These are phyloP conservation scores for Polyplosphaeria fusca DNA, from an alignment of 495 filamentous ascomycete species.

Conservation along the genomic window DNA sequence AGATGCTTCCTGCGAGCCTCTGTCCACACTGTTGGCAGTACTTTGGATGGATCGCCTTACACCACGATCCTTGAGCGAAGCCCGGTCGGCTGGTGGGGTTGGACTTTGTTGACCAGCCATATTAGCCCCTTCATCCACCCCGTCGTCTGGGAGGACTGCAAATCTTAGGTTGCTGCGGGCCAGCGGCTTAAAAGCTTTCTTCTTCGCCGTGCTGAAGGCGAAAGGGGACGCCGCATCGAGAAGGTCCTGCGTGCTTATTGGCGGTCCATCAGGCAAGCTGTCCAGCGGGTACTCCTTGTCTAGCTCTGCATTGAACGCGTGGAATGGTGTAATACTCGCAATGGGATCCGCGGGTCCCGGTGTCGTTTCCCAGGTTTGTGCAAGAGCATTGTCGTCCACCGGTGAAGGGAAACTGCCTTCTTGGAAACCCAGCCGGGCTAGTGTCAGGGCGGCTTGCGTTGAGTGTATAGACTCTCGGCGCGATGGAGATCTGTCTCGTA, in stretches of 20 bases:
- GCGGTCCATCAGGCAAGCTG: neutral
- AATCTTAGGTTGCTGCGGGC: constrained; percentile 23
- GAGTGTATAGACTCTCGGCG: constrained; percentile 12
- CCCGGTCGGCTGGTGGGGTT: constrained; percentile 13
- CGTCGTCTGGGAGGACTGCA: constrained; percentile 17
- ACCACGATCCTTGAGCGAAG: constrained; percentile 20
- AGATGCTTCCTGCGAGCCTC: constrained; percentile 17
- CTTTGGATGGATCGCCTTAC: neutral
- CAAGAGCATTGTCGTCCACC: neutral
- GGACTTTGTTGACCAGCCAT: constrained; percentile 5
- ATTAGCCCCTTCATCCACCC: neutral
- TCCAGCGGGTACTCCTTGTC: neutral
- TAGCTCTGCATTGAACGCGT: constrained; percentile 22
- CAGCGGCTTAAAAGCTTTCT: constrained; percentile 12
- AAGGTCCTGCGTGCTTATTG: constrained; percentile 34
- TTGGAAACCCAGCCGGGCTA: constrained; percentile 26
- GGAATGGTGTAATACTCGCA: constrained; percentile 24
- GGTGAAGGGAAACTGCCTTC: constrained; percentile 17
- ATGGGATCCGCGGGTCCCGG: neutral
- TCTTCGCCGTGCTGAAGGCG: constrained; percentile 34
- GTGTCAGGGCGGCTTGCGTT: constrained; percentile 24
- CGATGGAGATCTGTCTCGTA: neutral
- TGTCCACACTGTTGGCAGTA: neutral
- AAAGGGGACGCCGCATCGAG: constrained; percentile 32
- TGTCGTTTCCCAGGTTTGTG: neutral